Conservation (phyloP, 768 basidiomycete genomes). For the Phlebiopsis flavidoalba region DNA sequence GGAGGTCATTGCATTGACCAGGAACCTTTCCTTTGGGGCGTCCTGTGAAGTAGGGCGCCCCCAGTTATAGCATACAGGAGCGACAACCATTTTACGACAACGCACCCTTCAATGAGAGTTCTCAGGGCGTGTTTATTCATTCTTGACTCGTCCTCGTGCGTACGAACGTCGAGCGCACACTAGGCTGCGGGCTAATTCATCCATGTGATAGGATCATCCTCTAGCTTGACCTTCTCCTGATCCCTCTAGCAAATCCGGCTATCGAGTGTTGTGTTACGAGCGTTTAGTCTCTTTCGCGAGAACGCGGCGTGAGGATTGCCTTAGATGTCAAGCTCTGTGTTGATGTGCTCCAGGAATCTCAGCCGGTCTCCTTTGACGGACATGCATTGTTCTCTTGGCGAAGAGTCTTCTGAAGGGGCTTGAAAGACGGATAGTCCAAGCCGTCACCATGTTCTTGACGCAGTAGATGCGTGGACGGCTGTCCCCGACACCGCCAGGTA, state of each 20-base stretch:
- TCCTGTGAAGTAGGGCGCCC: conserved; percentile 4
- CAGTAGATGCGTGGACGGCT: too few species aligned
- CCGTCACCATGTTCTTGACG: too few species aligned
- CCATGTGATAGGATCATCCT: background rate
- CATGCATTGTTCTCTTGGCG: too few species aligned
- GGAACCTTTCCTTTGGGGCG: conserved; percentile 16
- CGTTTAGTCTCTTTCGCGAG: background rate
- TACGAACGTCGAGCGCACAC: background rate
- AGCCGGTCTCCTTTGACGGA: background rate
- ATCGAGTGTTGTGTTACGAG: background rate
- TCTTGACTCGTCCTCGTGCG: background rate
- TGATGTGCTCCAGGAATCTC: background rate
- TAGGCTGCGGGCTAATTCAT: background rate
- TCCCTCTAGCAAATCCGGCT: background rate
- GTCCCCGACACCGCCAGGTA: too few species aligned
- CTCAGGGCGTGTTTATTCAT: background rate
- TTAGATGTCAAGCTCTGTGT: background rate
- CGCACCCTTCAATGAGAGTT: background rate
- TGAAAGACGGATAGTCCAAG: too few species aligned
- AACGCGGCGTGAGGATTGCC: background rate
- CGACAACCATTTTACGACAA: background rate
- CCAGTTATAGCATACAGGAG: background rate
- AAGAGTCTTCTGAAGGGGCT: too few species aligned
- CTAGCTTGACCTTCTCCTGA: background rate
- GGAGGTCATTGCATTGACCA: conserved; percentile 22